Evolutionary conservation across 139 green algal species (phyloP), one percentile per base, ranked within the genome.

Genomic region (Tetratostichococcus sp.): DNA sequence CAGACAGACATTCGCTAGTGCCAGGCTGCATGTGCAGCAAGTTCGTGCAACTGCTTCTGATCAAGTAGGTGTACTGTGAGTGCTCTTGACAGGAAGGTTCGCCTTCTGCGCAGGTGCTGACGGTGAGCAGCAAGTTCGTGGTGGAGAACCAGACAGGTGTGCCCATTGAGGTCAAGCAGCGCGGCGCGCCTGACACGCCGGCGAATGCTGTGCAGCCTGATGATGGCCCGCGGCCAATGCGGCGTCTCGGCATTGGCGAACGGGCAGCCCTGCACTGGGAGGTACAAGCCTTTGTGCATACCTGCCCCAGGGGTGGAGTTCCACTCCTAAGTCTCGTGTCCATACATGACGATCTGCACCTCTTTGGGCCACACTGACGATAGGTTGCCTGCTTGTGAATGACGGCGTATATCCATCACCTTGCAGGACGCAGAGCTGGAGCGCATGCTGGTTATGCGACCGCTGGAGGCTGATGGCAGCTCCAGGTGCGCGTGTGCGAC

Each of bases 101-200:
- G n/a, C n/a, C n/a, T n/a, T n/a, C n/a, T n/a, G n/a, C n/a, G n/a
- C n/a, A 94, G 86, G 73, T 96, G 43, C 74, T 96, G 4, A 92
- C 88, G 0, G 80, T 96, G 8, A 95, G 94, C 83, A 89, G 87
- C 78, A 93, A 92, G 79, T 96, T 91, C 83, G 86, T 96, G 28
- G 83, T 95, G 43, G 86, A 93, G 69, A 96, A 96, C 81, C 82
- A 92, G 70, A 96, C 91, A 0, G 89, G 87, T 23, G 77, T 94
- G 67, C 43, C 71, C 1, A 85, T 96, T 30, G 85, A 92, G 57
- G 88, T 94, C 81, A 95, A 96, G 83, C 91, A 96, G 83, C 77
- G 83, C 43, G 85, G 85, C 58, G 91, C 87, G 21, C 83, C 83
- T 0, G 87, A 95, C 75, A 74, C 0, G 69, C 77, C 22, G 21